These are phyloP conservation scores for Mercurialis annua DNA, from an alignment of 345 rosid species.

Conservation along the genomic window DNA sequence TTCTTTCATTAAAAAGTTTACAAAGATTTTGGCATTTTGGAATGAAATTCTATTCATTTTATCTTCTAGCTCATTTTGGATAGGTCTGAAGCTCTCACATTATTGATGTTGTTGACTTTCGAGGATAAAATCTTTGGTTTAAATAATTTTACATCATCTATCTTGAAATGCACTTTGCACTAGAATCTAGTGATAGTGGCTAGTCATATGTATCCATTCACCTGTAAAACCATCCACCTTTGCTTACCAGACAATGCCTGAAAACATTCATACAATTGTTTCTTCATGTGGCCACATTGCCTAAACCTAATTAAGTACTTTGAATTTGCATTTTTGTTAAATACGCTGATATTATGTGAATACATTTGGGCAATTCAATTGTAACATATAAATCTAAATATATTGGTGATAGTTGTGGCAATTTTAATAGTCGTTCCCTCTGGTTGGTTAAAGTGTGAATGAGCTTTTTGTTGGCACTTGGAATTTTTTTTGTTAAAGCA, in stretches of 20 bases:
- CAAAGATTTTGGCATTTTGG: not conserved
- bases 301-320: not conserved
- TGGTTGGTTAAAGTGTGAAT: not conserved
- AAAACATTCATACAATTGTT: not conserved
- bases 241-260: not conserved
- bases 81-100: not conserved
- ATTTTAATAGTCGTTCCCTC: not conserved
- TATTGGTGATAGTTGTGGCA: not conserved
- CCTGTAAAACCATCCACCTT: not conserved
- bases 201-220: too few relatives aligned
- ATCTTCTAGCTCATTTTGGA: not conserved
- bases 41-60: not conserved
- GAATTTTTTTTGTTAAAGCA: not conserved
- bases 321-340: not conserved
- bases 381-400: not conserved
- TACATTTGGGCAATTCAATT: not conserved
- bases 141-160: not conserved
- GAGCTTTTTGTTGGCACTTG: not conserved
- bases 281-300: not conserved
- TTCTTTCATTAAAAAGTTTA: not conserved
- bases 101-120: not conserved
- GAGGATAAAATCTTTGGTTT: not conserved
- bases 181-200: not conserved
- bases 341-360: not conserved
- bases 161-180: not conserved